A percentile compares a stretch with the other conserved stretches of the same genome.
Conservation (phyloP, 371 early-diverging fungal species). For the Blakeslea trispora region DNA sequence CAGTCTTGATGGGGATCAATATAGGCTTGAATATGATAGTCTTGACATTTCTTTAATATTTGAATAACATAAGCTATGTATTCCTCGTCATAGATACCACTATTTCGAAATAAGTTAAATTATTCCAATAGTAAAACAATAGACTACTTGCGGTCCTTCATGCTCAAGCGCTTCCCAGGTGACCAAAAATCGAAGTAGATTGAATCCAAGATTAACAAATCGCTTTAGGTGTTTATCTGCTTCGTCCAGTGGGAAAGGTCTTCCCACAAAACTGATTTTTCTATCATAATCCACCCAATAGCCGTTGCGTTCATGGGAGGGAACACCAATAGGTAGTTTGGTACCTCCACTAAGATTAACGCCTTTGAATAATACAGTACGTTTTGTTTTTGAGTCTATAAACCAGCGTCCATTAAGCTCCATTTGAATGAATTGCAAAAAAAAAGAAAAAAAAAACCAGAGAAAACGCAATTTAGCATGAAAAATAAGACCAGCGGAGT, state of each 20-base stretch:
- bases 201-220: conserved; percentile 78
- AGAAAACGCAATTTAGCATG: too few species aligned
- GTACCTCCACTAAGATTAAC: conserved; percentile 68
- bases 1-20: conserved; percentile 80
- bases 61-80: conserved; percentile 75
- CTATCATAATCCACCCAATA: conserved; percentile 61
- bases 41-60: conserved; percentile 64
- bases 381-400: conserved; percentile 53
- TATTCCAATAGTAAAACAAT: too few species aligned
- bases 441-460: not conserved
- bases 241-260: conserved; percentile 79
- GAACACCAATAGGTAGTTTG: conserved; percentile 56
- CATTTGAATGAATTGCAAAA: conserved; percentile 22
- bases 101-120: too few species aligned
- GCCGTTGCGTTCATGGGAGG: conserved; percentile 53
- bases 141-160: conserved; percentile 41
- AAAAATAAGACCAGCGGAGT: too few species aligned
- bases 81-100: conserved; percentile 77
- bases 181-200: conserved; percentile 69
- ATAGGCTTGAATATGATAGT: conserved; percentile 76
- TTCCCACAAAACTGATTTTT: conserved; percentile 60
- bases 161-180: conserved; percentile 87
- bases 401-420: conserved; percentile 64
- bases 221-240: conserved; percentile 77
- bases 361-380: conserved; percentile 63